Evolutionary conservation across 306 rosid species (phyloP), one percentile per base, ranked within the genome.

Genomic region (Prunus campanulata): DNA sequence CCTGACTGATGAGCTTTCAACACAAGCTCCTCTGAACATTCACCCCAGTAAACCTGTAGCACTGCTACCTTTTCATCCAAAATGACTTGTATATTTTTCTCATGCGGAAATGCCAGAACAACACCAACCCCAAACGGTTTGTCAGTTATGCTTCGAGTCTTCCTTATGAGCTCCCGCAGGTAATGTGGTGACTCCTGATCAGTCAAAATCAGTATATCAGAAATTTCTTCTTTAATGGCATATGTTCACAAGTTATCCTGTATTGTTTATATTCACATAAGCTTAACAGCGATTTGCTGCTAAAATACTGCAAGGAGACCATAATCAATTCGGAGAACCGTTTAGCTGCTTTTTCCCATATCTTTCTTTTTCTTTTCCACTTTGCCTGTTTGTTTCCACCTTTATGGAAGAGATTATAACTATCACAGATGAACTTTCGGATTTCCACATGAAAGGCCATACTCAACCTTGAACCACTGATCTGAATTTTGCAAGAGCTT

Each of bases 61-160:
- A 91, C 84, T 8, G 93, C 91, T 0, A 91, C 98, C 79, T 90
- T 90, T 73, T 91, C 97, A 19, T 87, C 91, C 49, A 91, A 76
- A 72, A 93, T 85, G 61, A 83, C 93, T 72, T 84, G 89, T 68
- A 93, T 74, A 51, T 93, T 93, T 72, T 88, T 86, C 85, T 88
- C 87, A 35, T 77, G 90, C 3, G 97, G 96, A 85, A 93, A 93
- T 6, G 96, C 94, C 16, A 93, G 83, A 82, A 93, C 90, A 6
- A 91, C 69, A 66, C 91, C 96, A 46, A 91, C 81, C 52, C 97
- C 98, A 77, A 93, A 93, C 1, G 96, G 93, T 84, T 91, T 91
- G 60, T 90, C 86, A 27, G 98, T 93, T 64, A 91, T 80, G 51
- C 85, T 47, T 76, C 89, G 83, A 1, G 96, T 93, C 75, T 73